Evolutionary conservation across 1,284 basidiomycete genomes (phyloP).

Genomic region (Pseudozyma sp.): DNA sequence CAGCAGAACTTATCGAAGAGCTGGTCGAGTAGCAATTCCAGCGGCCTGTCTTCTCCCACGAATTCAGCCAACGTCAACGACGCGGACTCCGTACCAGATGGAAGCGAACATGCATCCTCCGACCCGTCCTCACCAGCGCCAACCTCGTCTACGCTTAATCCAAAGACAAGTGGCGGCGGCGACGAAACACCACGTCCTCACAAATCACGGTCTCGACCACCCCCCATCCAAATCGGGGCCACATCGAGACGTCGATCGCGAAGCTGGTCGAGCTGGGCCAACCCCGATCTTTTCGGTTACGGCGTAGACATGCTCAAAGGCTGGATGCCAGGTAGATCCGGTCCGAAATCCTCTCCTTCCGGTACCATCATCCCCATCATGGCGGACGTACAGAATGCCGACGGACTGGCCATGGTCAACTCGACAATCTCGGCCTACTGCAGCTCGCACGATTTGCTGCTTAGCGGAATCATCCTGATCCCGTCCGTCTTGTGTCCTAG

Average conservation of each 20-base stretch:
- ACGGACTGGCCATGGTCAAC: constrained; percentile 50
- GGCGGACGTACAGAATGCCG: constrained; percentile 42
- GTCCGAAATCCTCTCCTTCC: constrained; percentile 19
- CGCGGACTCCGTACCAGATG: constrained; percentile 13
- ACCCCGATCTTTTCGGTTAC: constrained; percentile 50
- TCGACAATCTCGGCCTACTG: constrained; percentile 55
- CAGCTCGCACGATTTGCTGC: constrained; percentile 44
- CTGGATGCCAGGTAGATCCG: constrained; percentile 42
- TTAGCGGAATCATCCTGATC: constrained; percentile 48
- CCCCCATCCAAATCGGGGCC: constrained; percentile 19
- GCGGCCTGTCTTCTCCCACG: constrained; percentile 28
- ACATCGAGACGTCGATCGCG: constrained; percentile 18
- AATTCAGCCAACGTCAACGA: constrained; percentile 14
- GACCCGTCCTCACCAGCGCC: constrained; percentile 10
- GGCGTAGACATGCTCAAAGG: constrained; percentile 59
- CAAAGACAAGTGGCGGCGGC: constrained; percentile 5
- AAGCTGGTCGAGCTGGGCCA: constrained; percentile 54
- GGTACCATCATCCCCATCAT: constrained; percentile 57
- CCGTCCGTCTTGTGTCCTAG: constrained; percentile 50
- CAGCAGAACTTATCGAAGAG: constrained; percentile 8
- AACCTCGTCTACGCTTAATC: neutral
- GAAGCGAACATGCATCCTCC: constrained; percentile 14
- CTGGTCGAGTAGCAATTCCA: constrained; percentile 14
- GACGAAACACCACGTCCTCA: constrained; percentile 31
- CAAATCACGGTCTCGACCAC: constrained; percentile 23